Evolutionary conservation across 2,329 filamentous ascomycete species (phyloP).

Genomic region (Colletotrichum lentis): DNA sequence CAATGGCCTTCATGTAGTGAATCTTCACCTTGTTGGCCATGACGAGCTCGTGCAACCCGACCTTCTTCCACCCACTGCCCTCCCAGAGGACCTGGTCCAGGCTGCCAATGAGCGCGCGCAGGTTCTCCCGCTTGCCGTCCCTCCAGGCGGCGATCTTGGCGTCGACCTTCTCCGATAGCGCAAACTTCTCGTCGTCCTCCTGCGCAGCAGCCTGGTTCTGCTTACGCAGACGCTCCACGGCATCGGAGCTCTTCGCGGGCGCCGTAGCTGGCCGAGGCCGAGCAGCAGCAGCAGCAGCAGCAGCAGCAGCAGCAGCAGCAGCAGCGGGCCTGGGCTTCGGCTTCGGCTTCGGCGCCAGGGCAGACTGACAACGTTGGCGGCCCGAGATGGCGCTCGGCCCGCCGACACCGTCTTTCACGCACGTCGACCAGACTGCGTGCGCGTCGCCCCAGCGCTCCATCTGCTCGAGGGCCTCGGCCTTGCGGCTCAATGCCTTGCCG

Average conservation of each 20-base stretch:
- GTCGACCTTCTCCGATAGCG: slow-evolving; percentile 84
- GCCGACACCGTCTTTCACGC: slow-evolving; percentile 86
- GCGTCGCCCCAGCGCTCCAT: slow-evolving; percentile 95
- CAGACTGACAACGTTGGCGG: slow-evolving; percentile 87
- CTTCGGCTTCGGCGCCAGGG: slow-evolving; percentile 74
- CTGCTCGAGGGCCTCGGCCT: slow-evolving; percentile 94
- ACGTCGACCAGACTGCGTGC: slow-evolving; percentile 78
- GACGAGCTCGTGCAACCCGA: slow-evolving; percentile 91
- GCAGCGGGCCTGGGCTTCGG: slow-evolving; percentile 53
- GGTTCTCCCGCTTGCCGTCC: slow-evolving; percentile 89
- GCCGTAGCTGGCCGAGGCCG: slow-evolving; percentile 53
- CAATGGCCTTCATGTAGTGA: slow-evolving; percentile 98
- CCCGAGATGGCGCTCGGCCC: slow-evolving; percentile 84
- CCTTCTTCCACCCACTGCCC: slow-evolving; percentile 93
- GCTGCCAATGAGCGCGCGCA: slow-evolving; percentile 86
- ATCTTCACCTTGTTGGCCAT: slow-evolving; percentile 96
- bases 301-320: slow-evolving; percentile 45
- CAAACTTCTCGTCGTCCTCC: slow-evolving; percentile 92
- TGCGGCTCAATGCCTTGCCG: slow-evolving; percentile 91
- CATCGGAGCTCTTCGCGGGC: slow-evolving; percentile 69
- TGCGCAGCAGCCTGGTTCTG: slow-evolving; percentile 86
- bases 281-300: slow-evolving; percentile 43
- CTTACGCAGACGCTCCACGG: slow-evolving; percentile 81
- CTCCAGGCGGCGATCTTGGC: slow-evolving; percentile 82
- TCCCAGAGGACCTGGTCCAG: slow-evolving; percentile 92